Evolutionary conservation across 2,329 filamentous ascomycete genomes (phyloP), one percentile per base, ranked within the genome.

Genomic region (Bipolaris cookei): DNA sequence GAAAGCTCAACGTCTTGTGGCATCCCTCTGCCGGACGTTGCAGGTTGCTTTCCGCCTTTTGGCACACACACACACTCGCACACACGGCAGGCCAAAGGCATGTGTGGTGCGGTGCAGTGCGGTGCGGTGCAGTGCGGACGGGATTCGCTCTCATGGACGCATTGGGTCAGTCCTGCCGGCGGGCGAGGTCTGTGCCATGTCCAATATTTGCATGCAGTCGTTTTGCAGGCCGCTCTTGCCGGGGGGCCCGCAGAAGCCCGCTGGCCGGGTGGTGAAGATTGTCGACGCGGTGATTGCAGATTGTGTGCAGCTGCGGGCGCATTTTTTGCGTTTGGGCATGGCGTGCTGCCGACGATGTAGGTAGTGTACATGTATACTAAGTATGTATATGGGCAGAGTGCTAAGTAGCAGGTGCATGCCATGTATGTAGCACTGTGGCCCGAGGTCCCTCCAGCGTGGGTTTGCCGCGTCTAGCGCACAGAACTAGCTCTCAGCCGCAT

Each of bases 141-240:
- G 67, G 60, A 47, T 60, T 70, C 60, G 63, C 65, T 55, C 51
- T 63, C 44, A 58, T 58, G 47, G 45, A 55, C 65, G 65, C 62
- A 61, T 69, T 67, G 64, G 62, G 67, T 8, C 58, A 61, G 63
- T 56, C 61, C 58, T 72, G 67, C 71, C 71, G 68, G 54, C 65
- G 62, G 51, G 54, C 44, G 66, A 62, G 50, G 62, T 61, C 63
- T 70, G 69, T 72, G 70, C 70, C 71, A 70, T 68, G 55, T 63
- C 63, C 69, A 73, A 73, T 73, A 73, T 70, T 69, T 65, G 64
- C 68, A 58, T 69, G 68, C 69, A 70, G 64, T 59, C 57, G 60
- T 63, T 61, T 65, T 62, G 62, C 64, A 53, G 55, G 61, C 63
- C 59, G 59, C 62, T 60, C 54, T 48, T 65, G 56, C 66, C 66